Percentiles rank a stretch among this genome's conserved stretches.
Evolutionary conservation across 192 early-diverging fungal genomes (phyloP).

Genomic region (Diversispora epigaea): DNA sequence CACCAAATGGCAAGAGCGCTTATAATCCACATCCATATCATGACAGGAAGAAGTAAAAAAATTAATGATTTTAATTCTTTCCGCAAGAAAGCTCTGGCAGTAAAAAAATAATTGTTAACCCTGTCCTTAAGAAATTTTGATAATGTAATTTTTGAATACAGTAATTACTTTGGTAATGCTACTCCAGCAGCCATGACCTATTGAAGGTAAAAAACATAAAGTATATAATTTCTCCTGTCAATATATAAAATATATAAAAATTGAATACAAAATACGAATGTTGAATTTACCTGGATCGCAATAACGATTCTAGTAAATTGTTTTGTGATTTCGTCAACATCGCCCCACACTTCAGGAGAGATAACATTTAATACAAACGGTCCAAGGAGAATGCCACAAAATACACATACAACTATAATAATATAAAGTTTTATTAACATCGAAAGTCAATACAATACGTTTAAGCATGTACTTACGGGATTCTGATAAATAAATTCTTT

Average conservation of each 20-base stretch:
- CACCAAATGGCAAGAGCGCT: conserved; percentile 61
- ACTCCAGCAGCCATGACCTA: conserved; percentile 82
- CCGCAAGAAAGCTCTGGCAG: conserved; percentile 59
- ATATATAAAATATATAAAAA: neutral
- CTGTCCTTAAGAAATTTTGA: neutral
- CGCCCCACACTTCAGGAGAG: conserved; percentile 47
- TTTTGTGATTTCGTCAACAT: conserved; percentile 50
- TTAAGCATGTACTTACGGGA: neutral
- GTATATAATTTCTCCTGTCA: neutral
- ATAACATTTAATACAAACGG: conserved; percentile 66
- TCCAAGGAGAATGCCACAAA: conserved; percentile 74
- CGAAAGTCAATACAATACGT: neutral
- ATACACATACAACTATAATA: neutral
- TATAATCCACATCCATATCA: conserved; percentile 79
- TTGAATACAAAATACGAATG: neutral
- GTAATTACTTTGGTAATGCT: conserved; percentile 58
- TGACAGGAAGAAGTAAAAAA: conserved; percentile 76
- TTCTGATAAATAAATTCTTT: neutral
- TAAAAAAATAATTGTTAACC: neutral
- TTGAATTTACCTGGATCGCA: conserved; percentile 58
- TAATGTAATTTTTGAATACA: neutral
- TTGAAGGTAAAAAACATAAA: neutral
- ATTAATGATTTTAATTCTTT: conserved; percentile 60
- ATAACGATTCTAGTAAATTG: conserved; percentile 74
- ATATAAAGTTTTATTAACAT: neutral